Evolutionary conservation across 352 stramenopile species (phyloP).

Genomic region (Pythium angustatum): DNA sequence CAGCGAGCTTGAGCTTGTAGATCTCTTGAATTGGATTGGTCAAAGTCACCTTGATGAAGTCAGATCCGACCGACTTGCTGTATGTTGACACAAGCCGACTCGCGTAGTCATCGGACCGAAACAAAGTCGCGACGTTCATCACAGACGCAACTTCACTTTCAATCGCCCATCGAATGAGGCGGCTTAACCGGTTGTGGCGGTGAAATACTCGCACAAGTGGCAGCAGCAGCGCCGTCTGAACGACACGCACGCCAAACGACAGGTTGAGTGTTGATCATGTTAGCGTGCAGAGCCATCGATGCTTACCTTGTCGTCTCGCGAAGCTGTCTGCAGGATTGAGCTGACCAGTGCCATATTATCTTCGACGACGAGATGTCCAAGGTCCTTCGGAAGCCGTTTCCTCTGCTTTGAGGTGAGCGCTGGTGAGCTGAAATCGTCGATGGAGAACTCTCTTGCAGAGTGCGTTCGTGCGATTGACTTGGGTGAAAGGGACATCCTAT

Average conservation of each 20-base stretch:
- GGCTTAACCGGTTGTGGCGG: slow-evolving; percentile 34
- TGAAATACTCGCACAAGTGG: slow-evolving; percentile 44
- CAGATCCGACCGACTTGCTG: slow-evolving; percentile 39
- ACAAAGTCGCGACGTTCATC: slow-evolving; percentile 47
- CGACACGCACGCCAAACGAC: not conserved
- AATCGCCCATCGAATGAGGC: slow-evolving; percentile 48
- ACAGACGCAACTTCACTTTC: slow-evolving; percentile 43
- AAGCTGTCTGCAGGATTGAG: slow-evolving; percentile 74
- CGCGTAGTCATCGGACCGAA: slow-evolving; percentile 49
- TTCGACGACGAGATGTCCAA: slow-evolving; percentile 59
- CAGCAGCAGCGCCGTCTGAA: slow-evolving; percentile 34
- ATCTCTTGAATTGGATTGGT: slow-evolving; percentile 37
- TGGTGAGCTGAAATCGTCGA: slow-evolving; percentile 27
- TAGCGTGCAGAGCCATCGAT: not conserved
- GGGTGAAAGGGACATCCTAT: slow-evolving; percentile 21
- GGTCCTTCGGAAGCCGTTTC: slow-evolving; percentile 36
- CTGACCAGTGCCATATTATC: slow-evolving; percentile 74
- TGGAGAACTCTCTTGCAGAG: slow-evolving; percentile 21
- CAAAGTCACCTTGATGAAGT: slow-evolving; percentile 41
- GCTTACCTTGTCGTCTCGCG: slow-evolving; percentile 67
- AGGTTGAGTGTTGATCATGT: not conserved
- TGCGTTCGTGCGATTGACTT: slow-evolving; percentile 22
- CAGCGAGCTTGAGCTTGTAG: slow-evolving; percentile 42
- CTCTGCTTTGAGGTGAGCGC: slow-evolving; percentile 5
- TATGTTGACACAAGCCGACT: slow-evolving; percentile 46